A percentile compares a stretch with the other conserved stretches of the same genome.
Evolutionary conservation across 2,329 filamentous ascomycete species (phyloP).

Genomic region (Fusarium humuli): DNA sequence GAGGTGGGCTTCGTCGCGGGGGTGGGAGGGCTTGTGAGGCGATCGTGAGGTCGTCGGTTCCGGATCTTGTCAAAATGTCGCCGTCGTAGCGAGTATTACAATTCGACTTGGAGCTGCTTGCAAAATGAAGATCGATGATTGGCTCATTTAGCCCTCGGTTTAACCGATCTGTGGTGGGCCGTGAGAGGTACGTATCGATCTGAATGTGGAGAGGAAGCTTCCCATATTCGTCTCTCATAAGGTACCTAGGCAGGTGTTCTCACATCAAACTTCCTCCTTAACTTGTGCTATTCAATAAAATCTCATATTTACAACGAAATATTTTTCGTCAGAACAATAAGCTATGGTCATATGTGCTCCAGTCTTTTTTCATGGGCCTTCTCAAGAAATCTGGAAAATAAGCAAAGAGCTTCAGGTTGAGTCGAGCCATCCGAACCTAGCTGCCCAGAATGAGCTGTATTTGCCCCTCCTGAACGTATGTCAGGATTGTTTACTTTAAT

Average conservation of each 20-base stretch:
- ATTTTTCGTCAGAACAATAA: background rate
- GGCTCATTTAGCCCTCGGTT: constrained; percentile 37
- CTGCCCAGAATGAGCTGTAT: background rate
- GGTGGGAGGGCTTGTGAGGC: constrained; percentile 38
- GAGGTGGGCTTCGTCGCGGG: constrained; percentile 32
- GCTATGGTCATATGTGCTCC: background rate
- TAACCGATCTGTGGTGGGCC: constrained; percentile 24
- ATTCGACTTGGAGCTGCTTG: constrained; percentile 50
- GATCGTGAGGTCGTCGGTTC: constrained; percentile 44
- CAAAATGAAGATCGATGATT: constrained; percentile 51
- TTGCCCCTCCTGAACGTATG: background rate
- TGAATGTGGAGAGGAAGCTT: background rate
- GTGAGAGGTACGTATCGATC: constrained; percentile 31
- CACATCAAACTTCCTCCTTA: background rate
- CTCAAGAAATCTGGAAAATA: background rate
- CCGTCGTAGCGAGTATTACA: constrained; percentile 43
- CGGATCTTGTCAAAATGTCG: constrained; percentile 52
- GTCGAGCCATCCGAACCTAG: background rate
- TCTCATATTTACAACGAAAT: background rate
- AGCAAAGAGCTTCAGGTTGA: background rate
- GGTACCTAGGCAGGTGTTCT: no score
- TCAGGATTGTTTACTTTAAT: background rate
- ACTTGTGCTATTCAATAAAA: background rate
- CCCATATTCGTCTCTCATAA: background rate
- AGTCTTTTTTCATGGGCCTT: background rate